Percentiles rank a stretch among this genome's conserved stretches.
These are phyloP conservation scores for Tubosaeta sp. DNA, from an alignment of 768 basidiomycete genomes.

Conservation along the genomic window DNA sequence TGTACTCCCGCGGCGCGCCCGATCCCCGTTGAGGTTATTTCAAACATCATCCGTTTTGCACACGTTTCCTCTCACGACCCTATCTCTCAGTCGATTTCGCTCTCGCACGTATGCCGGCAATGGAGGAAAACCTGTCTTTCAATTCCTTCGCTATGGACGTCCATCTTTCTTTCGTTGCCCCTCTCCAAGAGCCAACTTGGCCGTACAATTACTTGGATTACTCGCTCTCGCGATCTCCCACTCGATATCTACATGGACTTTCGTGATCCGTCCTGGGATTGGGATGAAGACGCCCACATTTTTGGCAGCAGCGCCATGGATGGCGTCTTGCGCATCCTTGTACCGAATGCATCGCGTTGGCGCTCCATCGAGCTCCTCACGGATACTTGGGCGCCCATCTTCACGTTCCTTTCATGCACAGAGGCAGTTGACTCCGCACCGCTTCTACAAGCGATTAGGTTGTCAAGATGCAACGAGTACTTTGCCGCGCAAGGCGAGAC, in stretches of 20 bases:
- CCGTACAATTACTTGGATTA: slow-evolving; percentile 37
- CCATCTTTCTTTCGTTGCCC: slow-evolving; percentile 45
- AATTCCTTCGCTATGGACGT: slow-evolving; percentile 47
- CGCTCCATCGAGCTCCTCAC: slow-evolving; percentile 45
- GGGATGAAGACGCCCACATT: slow-evolving; percentile 42
- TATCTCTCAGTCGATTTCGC: slow-evolving; percentile 25
- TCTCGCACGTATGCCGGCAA: slow-evolving; percentile 47
- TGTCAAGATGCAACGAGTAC: slow-evolving; percentile 58
- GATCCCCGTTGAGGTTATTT: slow-evolving; percentile 36
- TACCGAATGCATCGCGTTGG: slow-evolving; percentile 47
- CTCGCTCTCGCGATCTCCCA: slow-evolving; percentile 42
- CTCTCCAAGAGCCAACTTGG: slow-evolving; percentile 34
- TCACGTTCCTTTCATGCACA: slow-evolving; percentile 44
- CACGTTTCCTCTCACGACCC: slow-evolving; percentile 25
- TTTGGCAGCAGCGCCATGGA: slow-evolving; percentile 45
- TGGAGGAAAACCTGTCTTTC: slow-evolving; percentile 49
- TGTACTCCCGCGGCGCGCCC: neutral
- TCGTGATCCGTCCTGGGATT: slow-evolving; percentile 54
- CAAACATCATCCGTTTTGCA: slow-evolving; percentile 33
- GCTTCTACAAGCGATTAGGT: slow-evolving; percentile 37
- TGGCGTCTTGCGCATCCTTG: slow-evolving; percentile 39
- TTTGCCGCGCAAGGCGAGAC: slow-evolving; percentile 41
- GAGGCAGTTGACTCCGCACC: slow-evolving; percentile 32
- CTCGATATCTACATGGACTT: slow-evolving; percentile 54
- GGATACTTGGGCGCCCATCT: slow-evolving; percentile 59